Conservation (phyloP, 768 basidiomycete species). For the Suillus weaverae region DNA sequence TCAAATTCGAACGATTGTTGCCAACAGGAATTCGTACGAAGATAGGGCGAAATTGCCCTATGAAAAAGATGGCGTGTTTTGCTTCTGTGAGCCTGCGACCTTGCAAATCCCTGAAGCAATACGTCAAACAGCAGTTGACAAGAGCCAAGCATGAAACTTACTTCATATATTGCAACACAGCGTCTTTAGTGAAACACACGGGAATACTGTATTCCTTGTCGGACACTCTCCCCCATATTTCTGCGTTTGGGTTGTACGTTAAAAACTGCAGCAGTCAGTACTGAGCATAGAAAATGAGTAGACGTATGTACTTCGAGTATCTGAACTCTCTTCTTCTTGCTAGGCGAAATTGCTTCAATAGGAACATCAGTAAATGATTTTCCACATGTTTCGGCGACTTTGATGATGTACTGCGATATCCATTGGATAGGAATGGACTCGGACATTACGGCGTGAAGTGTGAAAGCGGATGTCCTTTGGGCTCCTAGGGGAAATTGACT, state of each 20-base stretch:
- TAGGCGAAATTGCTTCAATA: constrained; percentile 10
- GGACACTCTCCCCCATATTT: constrained; percentile 65
- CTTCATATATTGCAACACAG: constrained; percentile 45
- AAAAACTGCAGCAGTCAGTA: constrained; percentile 48
- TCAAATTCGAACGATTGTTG: constrained; percentile 37
- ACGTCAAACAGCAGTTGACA: not conserved
- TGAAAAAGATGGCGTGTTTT: constrained; percentile 46
- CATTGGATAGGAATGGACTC: constrained; percentile 46
- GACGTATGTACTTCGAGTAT: constrained; percentile 48
- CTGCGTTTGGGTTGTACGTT: constrained; percentile 45
- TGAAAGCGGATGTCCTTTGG: not conserved
- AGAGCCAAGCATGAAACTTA: constrained; percentile 24
- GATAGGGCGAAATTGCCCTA: constrained; percentile 51
- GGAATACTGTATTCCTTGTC: constrained; percentile 55
- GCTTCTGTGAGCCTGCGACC: constrained; percentile 43
- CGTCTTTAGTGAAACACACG: constrained; percentile 54
- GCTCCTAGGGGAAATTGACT: not conserved
- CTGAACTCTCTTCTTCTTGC: constrained; percentile 55
- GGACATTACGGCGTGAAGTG: constrained; percentile 31
- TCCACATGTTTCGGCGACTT: constrained; percentile 52
- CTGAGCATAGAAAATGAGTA: constrained; percentile 3
- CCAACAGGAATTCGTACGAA: constrained; percentile 53
- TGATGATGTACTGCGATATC: constrained; percentile 54
- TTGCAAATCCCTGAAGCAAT: constrained; percentile 21
- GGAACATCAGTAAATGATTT: constrained; percentile 35